Evolutionary conservation across 371 early-diverging fungal genomes (phyloP), one percentile per base, ranked within the genome.

Genomic region (Mortierella sp.): DNA sequence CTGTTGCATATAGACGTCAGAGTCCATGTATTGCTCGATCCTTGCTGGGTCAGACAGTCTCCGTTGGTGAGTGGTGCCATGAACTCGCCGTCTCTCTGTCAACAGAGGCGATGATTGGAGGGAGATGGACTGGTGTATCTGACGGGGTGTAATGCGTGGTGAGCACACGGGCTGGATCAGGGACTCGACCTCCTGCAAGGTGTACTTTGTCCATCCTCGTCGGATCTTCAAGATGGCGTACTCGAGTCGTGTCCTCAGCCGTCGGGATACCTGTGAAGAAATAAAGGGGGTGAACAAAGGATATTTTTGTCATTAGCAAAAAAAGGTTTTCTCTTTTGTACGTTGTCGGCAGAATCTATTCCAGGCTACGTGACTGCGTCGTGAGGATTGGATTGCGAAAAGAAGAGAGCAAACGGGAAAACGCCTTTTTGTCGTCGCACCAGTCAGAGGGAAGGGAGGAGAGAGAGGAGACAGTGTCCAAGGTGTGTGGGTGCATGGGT

Each of bases 151-250:
- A 58, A 84, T 47, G 24, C 83, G 73, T 26, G 84, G 84, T 13
- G 84, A 84, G 52, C 84, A 80, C 19, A 44, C 75, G 38, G 84
- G 84, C 63, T 80, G 80, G 68, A 78, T 76, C 28, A 84, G 45
- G 10, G 84, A 84, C 52, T 84, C 84, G 68, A 84, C 84, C 63
- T 84, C 84, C 34, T 84, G 80, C 45, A 84, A 73, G 45, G 84
- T 84, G 73, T 84, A 84, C 74, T 84, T 84, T 80, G 84, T 78
- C 84, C 84, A 84, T n/a, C 84, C 84, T 24, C 80, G 72, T 2
- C 84, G 77, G 58, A 84, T 84, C 78, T 84, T 84, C 50, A 84
- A 78, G 44, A 84, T 84, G 60, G 84, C 84, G 34, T 84, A 84
- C 38, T 84, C 80, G 31, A 84, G 84, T 28, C 84, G 71, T 74